phyloP scores from a whole-genome alignment of 2,329 filamentous ascomycete species.

The Fusarium liriodendri region DNA sequence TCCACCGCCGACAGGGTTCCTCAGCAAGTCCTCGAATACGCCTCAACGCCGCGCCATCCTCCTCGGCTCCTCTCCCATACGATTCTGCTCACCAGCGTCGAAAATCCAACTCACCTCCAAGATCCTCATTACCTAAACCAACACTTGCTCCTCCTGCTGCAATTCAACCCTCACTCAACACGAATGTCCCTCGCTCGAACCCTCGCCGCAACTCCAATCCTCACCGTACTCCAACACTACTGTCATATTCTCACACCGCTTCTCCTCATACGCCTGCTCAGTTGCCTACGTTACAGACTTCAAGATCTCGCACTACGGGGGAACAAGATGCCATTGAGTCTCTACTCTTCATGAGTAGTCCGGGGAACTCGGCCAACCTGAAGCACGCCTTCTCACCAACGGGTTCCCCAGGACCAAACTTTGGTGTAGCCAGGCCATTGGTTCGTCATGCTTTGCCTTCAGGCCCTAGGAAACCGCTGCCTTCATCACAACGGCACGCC shows the following conservation, averaged over 20 bases:
- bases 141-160: constrained; percentile 65
- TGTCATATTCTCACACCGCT: constrained; percentile 61
- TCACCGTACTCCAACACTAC: constrained; percentile 60
- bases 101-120: constrained; percentile 53
- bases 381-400: constrained; percentile 65
- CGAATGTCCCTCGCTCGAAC: constrained; percentile 49
- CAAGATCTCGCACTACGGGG: constrained; percentile 54
- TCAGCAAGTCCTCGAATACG: constrained; percentile 66
- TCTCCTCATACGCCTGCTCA: constrained; percentile 59
- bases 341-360: constrained; percentile 84
- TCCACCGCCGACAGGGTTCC: constrained; percentile 63
- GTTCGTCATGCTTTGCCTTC: constrained; percentile 56
- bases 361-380: constrained; percentile 75
- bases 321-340: constrained; percentile 87
- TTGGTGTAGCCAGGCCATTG: constrained; percentile 23
- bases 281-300: constrained; percentile 43
- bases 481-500: constrained; percentile 58
- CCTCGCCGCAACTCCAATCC: constrained; percentile 64
- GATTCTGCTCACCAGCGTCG: constrained; percentile 40
- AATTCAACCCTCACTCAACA: constrained; percentile 61
- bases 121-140: constrained; percentile 48
- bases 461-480: constrained; percentile 64
- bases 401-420: constrained; percentile 49
- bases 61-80: constrained; percentile 48
- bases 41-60: constrained; percentile 35